Evolutionary conservation across 441 rosid species (phyloP), one percentile per base, ranked within the genome.

Genomic region (Croton laevigatus): DNA sequence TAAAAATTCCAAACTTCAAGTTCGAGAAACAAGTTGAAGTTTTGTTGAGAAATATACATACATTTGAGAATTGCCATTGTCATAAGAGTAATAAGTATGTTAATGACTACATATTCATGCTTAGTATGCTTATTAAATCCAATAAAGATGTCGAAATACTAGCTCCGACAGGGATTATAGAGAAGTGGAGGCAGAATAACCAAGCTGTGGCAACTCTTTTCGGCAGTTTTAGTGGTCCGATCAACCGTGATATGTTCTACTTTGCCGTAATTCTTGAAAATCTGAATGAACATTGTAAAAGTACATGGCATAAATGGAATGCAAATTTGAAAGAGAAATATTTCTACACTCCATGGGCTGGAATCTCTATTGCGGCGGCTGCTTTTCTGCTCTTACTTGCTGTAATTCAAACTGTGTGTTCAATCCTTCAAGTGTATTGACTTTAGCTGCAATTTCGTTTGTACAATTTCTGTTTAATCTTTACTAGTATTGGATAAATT

Each of bases 1-100:
- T 64, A 4, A 32, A 45, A 64, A 32, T 46, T 14, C 68, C 68
- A 46, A 3, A 46, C 1, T 32, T 64, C 2, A 1, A 1, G 7
- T 23, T 64, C 14, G 22, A 64, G 5, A 22, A 2, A 13, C 17
- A 22, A 20, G 71, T 65, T 0, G 79, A 80, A 59, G 38, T 53
- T 5, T 14, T 69, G 8, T 36, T 69, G 27, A 53, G 75, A 57
- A 77, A 77, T 59, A 53, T 77, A 42, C 71, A 73, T 5, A 76
- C 75, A 9, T 73, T 65, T 8, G 76, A 77, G 68, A 68, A 70
- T 10, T 52, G 57, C 9, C 57, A 52, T n/a, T 52, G 57, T 16
- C 3, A 0, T 14, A 45, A 13, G 34, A 8, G 12, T 32, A 22
- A 53, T 19, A 42, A 13, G 58, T 27, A 65, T 48, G 4, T 64